Conservation (phyloP, 1,139 yeast species). For the Yamadazyma blattariae region DNA sequence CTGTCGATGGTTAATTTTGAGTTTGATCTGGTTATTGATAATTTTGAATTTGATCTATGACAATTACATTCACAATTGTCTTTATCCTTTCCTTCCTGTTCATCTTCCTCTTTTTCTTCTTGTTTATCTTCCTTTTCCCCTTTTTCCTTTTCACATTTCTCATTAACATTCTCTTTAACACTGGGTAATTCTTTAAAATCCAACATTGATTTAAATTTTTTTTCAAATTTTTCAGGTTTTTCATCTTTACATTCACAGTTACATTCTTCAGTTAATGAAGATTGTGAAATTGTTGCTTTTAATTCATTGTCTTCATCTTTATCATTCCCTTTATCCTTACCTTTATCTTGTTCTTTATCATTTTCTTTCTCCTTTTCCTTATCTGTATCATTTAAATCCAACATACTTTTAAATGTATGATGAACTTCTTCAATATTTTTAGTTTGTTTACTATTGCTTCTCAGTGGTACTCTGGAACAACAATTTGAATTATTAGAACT, state of each 20-base stretch:
- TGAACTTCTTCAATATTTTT: conserved; percentile 14
- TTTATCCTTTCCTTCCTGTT: too few relatives aligned
- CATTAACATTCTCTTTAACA: conserved; percentile 23
- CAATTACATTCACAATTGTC: conserved; percentile 6
- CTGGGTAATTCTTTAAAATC: conserved; percentile 17
- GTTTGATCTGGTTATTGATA: conserved; percentile 2
- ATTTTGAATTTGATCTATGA: conserved; percentile 5
- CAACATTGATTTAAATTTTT: conserved; percentile 12
- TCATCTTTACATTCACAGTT: conserved; percentile 5
- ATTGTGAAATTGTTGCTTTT: conserved; percentile 23
- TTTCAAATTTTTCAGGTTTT: background rate
- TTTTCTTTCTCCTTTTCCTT: conserved; percentile 3
- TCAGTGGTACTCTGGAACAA: conserved; percentile 32
- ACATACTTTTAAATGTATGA: conserved; percentile 39
- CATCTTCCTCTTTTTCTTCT: too few relatives aligned
- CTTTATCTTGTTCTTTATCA: conserved; percentile 7
- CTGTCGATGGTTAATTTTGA: conserved; percentile 1
- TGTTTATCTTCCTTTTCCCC: too few relatives aligned
- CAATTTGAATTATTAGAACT: conserved; percentile 19
- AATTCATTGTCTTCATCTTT: conserved; percentile 13
- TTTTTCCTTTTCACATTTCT: too few relatives aligned
- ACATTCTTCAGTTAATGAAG: conserved; percentile 21
- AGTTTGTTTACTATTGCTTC: conserved; percentile 30
- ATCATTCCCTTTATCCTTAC: background rate
- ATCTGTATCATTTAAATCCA: conserved; percentile 25